These are phyloP conservation scores for Moringa oleifera DNA, from an alignment of 345 rosid genomes.

Conservation along the genomic window DNA sequence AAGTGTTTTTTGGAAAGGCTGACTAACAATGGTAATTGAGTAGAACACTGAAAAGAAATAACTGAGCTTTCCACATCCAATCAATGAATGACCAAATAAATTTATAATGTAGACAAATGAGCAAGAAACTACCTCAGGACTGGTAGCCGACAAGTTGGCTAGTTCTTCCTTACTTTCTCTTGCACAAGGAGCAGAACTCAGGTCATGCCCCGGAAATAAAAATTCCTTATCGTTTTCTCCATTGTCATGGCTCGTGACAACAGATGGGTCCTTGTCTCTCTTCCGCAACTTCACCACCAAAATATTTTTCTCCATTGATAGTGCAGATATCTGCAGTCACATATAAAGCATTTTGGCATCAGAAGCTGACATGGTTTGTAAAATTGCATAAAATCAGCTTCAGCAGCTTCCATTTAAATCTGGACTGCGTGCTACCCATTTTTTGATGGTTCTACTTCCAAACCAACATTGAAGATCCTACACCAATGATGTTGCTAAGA, in stretches of 20 bases:
- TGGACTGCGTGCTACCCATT: background rate
- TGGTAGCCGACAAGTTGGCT: constrained; percentile 16
- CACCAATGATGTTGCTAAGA: background rate
- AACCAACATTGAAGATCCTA: background rate
- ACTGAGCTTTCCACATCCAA: background rate
- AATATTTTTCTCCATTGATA: constrained; percentile 53
- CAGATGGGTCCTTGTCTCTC: constrained; percentile 22
- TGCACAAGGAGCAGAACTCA: constrained; percentile 14
- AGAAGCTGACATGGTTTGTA: background rate
- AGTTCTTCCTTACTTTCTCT: constrained; percentile 25
- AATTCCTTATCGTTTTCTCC: constrained; percentile 13
- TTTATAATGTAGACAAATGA: too few species aligned
- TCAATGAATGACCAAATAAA: background rate
- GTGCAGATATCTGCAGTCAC: constrained; percentile 48
- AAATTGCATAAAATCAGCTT: background rate
- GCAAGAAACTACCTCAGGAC: constrained; percentile 28
- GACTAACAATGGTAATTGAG: too few species aligned
- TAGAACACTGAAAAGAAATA: too few species aligned
- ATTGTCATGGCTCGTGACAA: constrained; percentile 12
- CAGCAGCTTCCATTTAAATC: background rate
- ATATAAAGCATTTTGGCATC: background rate
- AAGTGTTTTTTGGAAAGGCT: too few species aligned
- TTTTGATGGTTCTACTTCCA: background rate
- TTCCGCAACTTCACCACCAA: constrained; percentile 56
- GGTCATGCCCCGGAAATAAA: constrained; percentile 20